Base-by-base conservation (phyloP, 371 early-diverging fungal genomes). In the Sporodiniella umbellata region DNA sequence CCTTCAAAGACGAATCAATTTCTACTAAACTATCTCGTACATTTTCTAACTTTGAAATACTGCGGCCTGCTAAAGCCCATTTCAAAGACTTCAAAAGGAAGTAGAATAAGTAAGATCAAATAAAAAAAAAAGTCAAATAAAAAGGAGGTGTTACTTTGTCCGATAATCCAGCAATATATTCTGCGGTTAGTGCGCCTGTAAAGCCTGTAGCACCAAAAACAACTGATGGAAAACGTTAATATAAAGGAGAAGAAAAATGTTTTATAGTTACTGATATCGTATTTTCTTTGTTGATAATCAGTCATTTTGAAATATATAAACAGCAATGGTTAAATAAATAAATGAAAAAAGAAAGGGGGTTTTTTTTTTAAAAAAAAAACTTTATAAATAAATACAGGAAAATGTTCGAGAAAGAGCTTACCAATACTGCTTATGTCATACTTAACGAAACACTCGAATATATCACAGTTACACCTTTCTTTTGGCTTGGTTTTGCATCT, bases 151-250 rank as follows among this genome's bases (percentile, higher is more conserved):
- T 26, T 56, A 64, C 68, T 37, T 63, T 68, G 49, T 62, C 65
- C 51, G 49, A 47, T 14, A 52, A 38, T 31, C 62, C 56, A 23
- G 52, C 60, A 22, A 57, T 33, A 72, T 76, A 60, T 60, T 88
- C 85, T 21, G 85, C 80, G 5, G 90, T 81, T 24, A 83, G 71
- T 30, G 70, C 60, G 8, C 95, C 95, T 4, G 95, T 92, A 62
- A 90, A 94, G 10, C 95, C 90, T 14, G 87, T 86, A 18, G 90
- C 94, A 12, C 97, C 97, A 69, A 89, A 92, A 35, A 95, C 42
- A 11, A 71, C 72, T 71, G 33, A 26, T 17, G 4, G 1, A 51
- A 11, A n/a, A 4, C 1, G n/a, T 33, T 10, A 28, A 28, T 19
- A 23, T 12, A 19, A 33, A 45, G 4, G 30, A 10, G 15, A 31